Evolutionary conservation across 2,329 filamentous ascomycete genomes (phyloP), one percentile per base, ranked within the genome.

Genomic region (Verruconis gallopava): DNA sequence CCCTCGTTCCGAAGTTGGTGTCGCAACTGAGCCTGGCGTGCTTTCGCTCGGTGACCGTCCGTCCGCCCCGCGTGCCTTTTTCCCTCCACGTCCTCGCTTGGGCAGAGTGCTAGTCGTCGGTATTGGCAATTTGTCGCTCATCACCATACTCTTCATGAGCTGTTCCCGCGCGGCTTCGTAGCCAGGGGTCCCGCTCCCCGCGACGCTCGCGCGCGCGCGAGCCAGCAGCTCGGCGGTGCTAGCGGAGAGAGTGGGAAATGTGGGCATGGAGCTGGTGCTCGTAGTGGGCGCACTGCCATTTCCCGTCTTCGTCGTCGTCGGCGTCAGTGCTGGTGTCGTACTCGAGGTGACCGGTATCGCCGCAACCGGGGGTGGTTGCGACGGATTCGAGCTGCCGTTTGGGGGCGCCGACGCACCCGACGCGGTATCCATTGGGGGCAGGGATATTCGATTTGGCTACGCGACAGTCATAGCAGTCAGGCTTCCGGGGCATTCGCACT

Each of bases 161-260:
- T 65, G 60, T 44, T 65, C 62, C 39, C 61, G 58, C 46, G 66
- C 66, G 13, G 64, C 64, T 48, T 68, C 63, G 49, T 61, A 67
- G 15, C 30, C 32, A 13, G 40, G 25, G 12, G 15, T 42, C 4
- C 40, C 40, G n/a, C n/a, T 30, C 4, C 17, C 21, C 3, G 40
- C 40, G 5, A 28, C 32, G 9, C 33, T 42, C 17, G 30, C 25
- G 17, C 32, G 30, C 18, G 40, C 40, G n/a, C 40, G 30, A 4
- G 40, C 40, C n/a, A 42, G n/a, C 5, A 42, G 20, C 20, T 30
- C 40, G 5, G 40, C 40, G 19, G 40, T 42, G 14, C 19, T 18
- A 4, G 40, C 30, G 12, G 40, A 42, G 33, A 35, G 36, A 13
- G 5, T 20, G 12, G 38, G 38, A 36, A 35, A 42, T 14, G 5